A percentile compares a stretch with the other conserved stretches of the same genome.
Conservation (phyloP, 768 basidiomycete genomes). For the Tephrocybe rancida region DNA sequence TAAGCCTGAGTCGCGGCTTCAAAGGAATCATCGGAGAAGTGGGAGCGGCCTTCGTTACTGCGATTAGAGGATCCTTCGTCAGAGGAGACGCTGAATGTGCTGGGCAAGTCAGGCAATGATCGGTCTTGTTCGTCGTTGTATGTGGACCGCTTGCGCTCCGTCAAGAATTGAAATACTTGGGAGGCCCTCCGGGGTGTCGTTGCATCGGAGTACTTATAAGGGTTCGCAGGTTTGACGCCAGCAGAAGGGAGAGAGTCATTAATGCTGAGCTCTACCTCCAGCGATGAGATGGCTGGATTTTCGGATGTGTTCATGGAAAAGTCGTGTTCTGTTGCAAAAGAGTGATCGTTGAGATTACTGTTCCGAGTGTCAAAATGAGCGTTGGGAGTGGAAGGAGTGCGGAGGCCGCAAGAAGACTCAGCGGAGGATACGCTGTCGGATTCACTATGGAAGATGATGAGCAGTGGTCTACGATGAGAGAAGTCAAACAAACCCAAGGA, state of each 20-base stretch:
- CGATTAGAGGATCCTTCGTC: constrained; percentile 25
- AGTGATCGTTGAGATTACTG: constrained; percentile 34
- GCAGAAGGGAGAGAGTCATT: constrained; percentile 39
- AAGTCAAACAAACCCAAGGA: constrained; percentile 55
- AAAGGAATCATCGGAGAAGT: constrained; percentile 30
- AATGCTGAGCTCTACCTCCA: constrained; percentile 74
- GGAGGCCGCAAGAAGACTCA: constrained; percentile 50
- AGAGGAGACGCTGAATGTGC: constrained; percentile 44
- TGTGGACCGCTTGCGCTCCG: constrained; percentile 42
- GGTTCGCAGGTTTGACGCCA: constrained; percentile 24
- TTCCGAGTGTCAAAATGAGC: constrained; percentile 37
- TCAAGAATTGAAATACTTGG: constrained; percentile 75
- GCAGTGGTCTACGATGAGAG: neutral
- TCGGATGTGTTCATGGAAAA: constrained; percentile 40
- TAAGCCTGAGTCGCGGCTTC: constrained; percentile 11
- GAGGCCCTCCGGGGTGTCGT: constrained; percentile 69
- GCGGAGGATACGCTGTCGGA: constrained; percentile 42
- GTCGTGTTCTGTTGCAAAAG: constrained; percentile 50
- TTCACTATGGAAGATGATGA: constrained; percentile 37
- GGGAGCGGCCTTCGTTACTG: constrained; percentile 22
- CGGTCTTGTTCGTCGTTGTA: constrained; percentile 34
- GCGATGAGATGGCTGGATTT: constrained; percentile 64
- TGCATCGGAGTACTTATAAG: constrained; percentile 39
- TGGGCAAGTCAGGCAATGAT: constrained; percentile 40
- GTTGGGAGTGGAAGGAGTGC: constrained; percentile 52